phyloP scores from a whole-genome alignment of 148 eudicot species.

The Cornus controversa region DNA sequence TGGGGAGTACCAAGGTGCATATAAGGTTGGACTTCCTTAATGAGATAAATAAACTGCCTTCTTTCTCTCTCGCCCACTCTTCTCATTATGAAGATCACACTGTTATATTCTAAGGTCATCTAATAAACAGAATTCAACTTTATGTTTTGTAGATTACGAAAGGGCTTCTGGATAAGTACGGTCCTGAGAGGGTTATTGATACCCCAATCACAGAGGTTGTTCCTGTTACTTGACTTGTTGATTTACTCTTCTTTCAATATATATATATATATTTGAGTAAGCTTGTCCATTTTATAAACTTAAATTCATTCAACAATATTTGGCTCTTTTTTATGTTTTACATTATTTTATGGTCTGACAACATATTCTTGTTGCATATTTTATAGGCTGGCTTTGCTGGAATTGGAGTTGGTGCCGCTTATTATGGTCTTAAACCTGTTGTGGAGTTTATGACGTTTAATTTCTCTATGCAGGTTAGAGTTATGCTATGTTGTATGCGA shows the following conservation, averaged over 20 bases:
- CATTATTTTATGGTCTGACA: neutral
- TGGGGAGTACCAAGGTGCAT: conserved; percentile 96
- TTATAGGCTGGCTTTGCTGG: conserved; percentile 90
- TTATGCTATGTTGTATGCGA: neutral
- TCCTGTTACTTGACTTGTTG: neutral
- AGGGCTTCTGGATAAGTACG: conserved; percentile 77
- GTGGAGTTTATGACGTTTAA: conserved; percentile 92
- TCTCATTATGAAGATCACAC: neutral
- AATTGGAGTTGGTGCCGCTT: conserved; percentile 93
- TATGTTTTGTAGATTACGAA: conserved; percentile 48
- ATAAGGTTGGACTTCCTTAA: conserved; percentile 53
- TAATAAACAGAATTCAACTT: too few relatives aligned
- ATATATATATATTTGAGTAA: too few relatives aligned
- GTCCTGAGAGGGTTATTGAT: conserved; percentile 80
- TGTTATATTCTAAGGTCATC: neutral
- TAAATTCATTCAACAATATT: neutral
- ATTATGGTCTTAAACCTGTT: conserved; percentile 69
- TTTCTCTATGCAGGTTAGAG: conserved; percentile 85
- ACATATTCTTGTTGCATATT: neutral
- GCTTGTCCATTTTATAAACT: neutral
- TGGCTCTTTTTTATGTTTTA: neutral
- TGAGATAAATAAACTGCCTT: neutral
- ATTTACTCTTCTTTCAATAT: too few relatives aligned
- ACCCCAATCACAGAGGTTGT: conserved; percentile 93
- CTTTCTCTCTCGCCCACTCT: neutral